These are phyloP conservation scores for Aspergillus sp. DNA, from an alignment of 2,329 filamentous ascomycete genomes.

Conservation along the genomic window DNA sequence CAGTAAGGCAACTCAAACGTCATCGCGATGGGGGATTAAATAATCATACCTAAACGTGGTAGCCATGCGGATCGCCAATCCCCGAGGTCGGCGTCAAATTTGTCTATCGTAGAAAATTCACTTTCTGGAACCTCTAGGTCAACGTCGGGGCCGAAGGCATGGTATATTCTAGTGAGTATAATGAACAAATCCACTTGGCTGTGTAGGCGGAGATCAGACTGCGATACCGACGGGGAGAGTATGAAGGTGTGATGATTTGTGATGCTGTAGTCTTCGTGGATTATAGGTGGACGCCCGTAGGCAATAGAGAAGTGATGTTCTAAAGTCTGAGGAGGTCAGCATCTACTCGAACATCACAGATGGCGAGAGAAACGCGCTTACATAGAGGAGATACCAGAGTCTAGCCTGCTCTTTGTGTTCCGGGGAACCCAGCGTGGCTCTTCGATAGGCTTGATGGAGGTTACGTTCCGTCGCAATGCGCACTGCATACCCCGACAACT, in stretches of 20 bases:
- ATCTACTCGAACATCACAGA: background rate
- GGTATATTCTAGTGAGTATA: constrained; percentile 45
- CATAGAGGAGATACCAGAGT: constrained; percentile 45
- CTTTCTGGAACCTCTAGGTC: constrained; percentile 41
- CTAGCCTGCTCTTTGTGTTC: constrained; percentile 39
- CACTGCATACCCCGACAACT: constrained; percentile 43
- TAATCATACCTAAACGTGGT: constrained; percentile 33
- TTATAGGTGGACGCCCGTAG: constrained; percentile 46
- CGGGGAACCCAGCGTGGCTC: constrained; percentile 37
- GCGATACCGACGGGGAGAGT: constrained; percentile 28
- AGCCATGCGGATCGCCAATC: constrained; percentile 39
- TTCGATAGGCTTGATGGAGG: constrained; percentile 44
- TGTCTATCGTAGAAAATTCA: constrained; percentile 41
- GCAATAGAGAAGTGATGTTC: constrained; percentile 48
- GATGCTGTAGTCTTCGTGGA: constrained; percentile 41
- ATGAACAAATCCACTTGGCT: constrained; percentile 47
- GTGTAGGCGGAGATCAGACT: constrained; percentile 38
- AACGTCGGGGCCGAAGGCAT: constrained; percentile 46
- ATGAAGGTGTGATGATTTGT: constrained; percentile 37
- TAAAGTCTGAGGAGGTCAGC: constrained; percentile 31
- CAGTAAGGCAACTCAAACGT: background rate
- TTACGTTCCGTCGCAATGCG: constrained; percentile 45
- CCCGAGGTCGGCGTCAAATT: constrained; percentile 40
- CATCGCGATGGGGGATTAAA: background rate
- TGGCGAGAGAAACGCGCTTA: constrained; percentile 22